Percentiles rank a stretch among this genome's conserved stretches.
Conservation (phyloP, 257 asterid species). For the Coffea eugenioides region DNA sequence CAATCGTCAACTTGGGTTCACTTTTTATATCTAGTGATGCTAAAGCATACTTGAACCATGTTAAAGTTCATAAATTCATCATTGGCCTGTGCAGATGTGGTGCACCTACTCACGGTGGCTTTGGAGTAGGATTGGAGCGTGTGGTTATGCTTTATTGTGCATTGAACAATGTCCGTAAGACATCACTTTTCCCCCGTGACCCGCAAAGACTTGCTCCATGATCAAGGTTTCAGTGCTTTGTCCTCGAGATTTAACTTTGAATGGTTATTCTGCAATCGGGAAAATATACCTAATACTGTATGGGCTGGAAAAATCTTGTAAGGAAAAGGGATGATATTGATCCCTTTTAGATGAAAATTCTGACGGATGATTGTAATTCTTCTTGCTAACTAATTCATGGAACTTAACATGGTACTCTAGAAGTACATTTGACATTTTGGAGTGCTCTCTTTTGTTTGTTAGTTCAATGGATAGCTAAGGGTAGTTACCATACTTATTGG, state of each 20-base stretch:
- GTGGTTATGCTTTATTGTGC: conserved; percentile 92
- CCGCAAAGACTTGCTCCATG: conserved; percentile 72
- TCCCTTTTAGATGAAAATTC: not conserved
- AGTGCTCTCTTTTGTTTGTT: no score
- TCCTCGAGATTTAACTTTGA: not conserved
- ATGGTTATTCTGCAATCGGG: not conserved
- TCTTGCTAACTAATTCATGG: no score
- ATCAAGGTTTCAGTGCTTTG: not conserved
- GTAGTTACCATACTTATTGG: no score
- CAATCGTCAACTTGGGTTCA: not conserved
- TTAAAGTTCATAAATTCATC: not conserved
- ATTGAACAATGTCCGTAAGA: conserved; percentile 75
- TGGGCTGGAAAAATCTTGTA: not conserved
- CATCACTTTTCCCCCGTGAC: conserved; percentile 89
- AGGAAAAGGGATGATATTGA: no score
- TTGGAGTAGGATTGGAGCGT: conserved; percentile 92
- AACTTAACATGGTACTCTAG: no score
- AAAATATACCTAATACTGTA: not conserved
- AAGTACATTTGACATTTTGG: no score
- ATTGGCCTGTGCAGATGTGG: conserved; percentile 49
- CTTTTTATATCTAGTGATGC: not conserved
- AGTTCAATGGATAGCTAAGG: no score
- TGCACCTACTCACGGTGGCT: conserved; percentile 88
- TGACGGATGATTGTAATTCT: not conserved
- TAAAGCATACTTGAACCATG: not conserved